phyloP scores from a whole-genome alignment of 495 filamentous ascomycete species.

The Aspergillus haitiensis region DNA sequence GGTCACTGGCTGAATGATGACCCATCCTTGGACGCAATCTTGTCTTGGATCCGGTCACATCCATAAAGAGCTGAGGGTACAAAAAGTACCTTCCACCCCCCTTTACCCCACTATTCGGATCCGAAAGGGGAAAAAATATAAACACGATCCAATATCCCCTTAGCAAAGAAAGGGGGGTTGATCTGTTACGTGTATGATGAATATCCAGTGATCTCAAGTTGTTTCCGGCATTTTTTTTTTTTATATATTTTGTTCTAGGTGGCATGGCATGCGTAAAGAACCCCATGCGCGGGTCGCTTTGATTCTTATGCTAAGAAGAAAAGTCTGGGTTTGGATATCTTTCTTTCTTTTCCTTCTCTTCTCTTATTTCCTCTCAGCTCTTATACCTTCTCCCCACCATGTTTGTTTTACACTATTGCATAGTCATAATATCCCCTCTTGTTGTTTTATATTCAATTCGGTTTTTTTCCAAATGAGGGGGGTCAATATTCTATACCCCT shows the following conservation, averaged over 20 bases:
- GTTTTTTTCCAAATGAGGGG: slow-evolving; percentile 22
- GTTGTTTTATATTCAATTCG: slow-evolving; percentile 24
- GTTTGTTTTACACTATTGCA: slow-evolving; percentile 6
- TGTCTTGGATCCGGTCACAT: slow-evolving; percentile 46
- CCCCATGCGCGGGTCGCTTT: slow-evolving; percentile 27
- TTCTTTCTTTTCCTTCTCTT: neutral
- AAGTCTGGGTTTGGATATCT: slow-evolving; percentile 10
- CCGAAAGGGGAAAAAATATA: neutral
- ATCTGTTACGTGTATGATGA: slow-evolving; percentile 11
- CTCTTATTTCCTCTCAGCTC: slow-evolving; percentile 11
- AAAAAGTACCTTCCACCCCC: neutral
- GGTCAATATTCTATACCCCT: too few relatives aligned
- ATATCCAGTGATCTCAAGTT: slow-evolving; percentile 2
- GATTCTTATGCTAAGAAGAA: slow-evolving; percentile 7
- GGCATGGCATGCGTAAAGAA: slow-evolving; percentile 16
- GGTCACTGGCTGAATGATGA: slow-evolving; percentile 76
- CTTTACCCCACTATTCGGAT: neutral
- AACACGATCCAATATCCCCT: neutral
- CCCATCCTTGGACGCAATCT: slow-evolving; percentile 51
- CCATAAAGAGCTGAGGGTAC: slow-evolving; percentile 23
- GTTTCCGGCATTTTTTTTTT: slow-evolving; percentile 16
- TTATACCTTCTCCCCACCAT: slow-evolving; percentile 2
- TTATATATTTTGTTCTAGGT: slow-evolving; percentile 13
- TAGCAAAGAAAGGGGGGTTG: slow-evolving; percentile 6
- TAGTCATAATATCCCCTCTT: slow-evolving; percentile 28